Evolutionary conservation across 768 basidiomycete genomes (phyloP), one percentile per base, ranked within the genome.

Genomic region (Lactarius deliciosus): DNA sequence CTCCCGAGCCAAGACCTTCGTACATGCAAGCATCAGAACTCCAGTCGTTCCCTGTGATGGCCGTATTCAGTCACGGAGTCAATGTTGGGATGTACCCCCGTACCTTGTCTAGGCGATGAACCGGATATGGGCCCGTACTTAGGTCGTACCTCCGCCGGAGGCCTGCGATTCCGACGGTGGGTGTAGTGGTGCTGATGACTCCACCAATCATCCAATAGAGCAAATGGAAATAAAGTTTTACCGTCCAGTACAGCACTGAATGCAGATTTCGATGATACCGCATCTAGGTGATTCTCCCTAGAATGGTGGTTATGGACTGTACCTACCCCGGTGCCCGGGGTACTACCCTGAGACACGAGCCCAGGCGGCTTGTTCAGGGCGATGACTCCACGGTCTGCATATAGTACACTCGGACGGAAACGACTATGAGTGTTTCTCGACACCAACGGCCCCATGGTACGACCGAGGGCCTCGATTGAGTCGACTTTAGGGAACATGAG

Each of bases 41-140:
- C 70, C 70, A 0, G 70, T 71, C 0, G 70, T 71, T 47, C 63
- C 60, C 70, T 71, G 56, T n/a, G 22, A 16, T 25, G 9, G 5
- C 53, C 32, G 43, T 8, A 41, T 47, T 63, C 18, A 63, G 43
- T 41, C 15, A 43, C 28, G 45, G 47, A 7, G 54, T 43, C 16
- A 45, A 45, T 50, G 36, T 20, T 22, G 36, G 38, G 54, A 40
- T 15, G 20, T 13, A 60, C 28, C 18, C 55, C 28, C 65, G 20
- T 60, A 69, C 70, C 68, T 71, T 71, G 68, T 71, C 70, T 36
- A 71, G 57, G 11, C 70, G 68, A 61, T 71, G 70, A 25, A 71
- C 65, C 20, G 68, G 70, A 61, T 63, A 71, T 22, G 69, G 69
- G 10, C 47, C 61, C 38, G n/a, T 16, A 16, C 38, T 40, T 5